Evolutionary conservation across 1,284 basidiomycete genomes (phyloP).

Genomic region (Hypsizygus ulmarius): DNA sequence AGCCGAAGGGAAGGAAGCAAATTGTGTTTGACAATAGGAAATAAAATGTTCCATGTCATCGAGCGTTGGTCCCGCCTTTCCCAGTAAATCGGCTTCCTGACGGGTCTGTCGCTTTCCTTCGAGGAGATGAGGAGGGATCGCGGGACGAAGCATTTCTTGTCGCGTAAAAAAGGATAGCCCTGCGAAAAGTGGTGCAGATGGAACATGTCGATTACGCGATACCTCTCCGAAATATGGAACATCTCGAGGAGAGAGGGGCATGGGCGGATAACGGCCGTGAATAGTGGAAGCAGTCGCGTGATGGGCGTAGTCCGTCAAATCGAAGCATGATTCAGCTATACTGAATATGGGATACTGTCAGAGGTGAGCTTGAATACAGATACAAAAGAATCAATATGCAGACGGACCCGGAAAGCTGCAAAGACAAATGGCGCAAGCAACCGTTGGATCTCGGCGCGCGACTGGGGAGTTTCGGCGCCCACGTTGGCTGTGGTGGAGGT

Average conservation of each 20-base stretch:
- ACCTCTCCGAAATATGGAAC: slow-evolving; percentile 42
- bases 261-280: slow-evolving; percentile 26
- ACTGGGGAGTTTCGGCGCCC: slow-evolving; percentile 34
- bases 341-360: slow-evolving; percentile 33
- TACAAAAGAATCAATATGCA: slow-evolving; percentile 4
- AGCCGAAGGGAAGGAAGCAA: slow-evolving; percentile 27
- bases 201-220: slow-evolving; percentile 30
- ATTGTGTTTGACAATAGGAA: slow-evolving; percentile 37
- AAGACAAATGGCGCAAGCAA: slow-evolving; percentile 43
- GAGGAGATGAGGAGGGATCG: slow-evolving; percentile 38
- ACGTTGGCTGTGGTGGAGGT: slow-evolving; percentile 31
- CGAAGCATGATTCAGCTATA: slow-evolving; percentile 25
- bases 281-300: slow-evolving; percentile 13
- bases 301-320: slow-evolving; percentile 10
- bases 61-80: slow-evolving; percentile 35
- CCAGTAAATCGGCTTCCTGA: slow-evolving; percentile 20
- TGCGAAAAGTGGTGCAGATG: slow-evolving; percentile 44
- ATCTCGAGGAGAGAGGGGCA: slow-evolving; percentile 26
- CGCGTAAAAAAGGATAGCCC: slow-evolving; percentile 45
- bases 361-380: slow-evolving; percentile 6
- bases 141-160: slow-evolving; percentile 33
- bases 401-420: slow-evolving; percentile 47
- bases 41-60: slow-evolving; percentile 46
- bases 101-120: slow-evolving; percentile 23
- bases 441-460: slow-evolving; percentile 33